Percentiles rank a stretch among this genome's conserved stretches.
These are phyloP conservation scores for Tarenaya hassleriana DNA, from an alignment of 345 rosid genomes.

Conservation along the genomic window DNA sequence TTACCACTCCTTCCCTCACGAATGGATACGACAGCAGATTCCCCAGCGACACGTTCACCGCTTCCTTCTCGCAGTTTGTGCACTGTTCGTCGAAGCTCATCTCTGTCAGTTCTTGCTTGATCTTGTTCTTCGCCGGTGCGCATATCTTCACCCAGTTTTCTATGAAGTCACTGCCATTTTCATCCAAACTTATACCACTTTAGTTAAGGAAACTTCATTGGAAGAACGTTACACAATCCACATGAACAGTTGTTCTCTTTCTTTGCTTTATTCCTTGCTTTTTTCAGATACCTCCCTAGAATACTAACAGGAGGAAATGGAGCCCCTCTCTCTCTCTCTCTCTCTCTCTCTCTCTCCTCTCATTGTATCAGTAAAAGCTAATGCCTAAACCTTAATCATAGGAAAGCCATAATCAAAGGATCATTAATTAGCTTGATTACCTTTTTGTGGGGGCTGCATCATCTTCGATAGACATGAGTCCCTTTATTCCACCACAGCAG, in stretches of 20 bases:
- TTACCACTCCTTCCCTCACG: constrained; percentile 61
- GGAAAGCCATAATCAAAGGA: background rate
- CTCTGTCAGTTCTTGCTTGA: constrained; percentile 39
- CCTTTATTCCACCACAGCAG: constrained; percentile 92
- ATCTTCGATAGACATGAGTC: constrained; percentile 61
- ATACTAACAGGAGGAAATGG: too few relatives aligned
- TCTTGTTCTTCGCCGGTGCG: constrained; percentile 61
- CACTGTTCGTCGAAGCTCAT: constrained; percentile 64
- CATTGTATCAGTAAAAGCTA: too few relatives aligned
- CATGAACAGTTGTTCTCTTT: background rate
- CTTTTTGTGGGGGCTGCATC: constrained; percentile 26
- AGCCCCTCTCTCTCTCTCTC: too few relatives aligned
- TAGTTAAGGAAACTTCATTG: background rate
- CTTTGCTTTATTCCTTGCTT: too few relatives aligned
- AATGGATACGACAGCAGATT: constrained; percentile 71
- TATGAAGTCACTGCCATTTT: constrained; percentile 64
- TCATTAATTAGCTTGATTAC: constrained; percentile 14
- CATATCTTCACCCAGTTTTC: constrained; percentile 86
- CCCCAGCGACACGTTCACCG: constrained; percentile 71
- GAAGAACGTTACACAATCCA: background rate
- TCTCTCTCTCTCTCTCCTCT: too few relatives aligned
- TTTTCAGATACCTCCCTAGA: too few relatives aligned
- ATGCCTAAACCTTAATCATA: constrained; percentile 1
- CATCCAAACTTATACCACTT: constrained; percentile 12
- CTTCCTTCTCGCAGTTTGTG: constrained; percentile 80